Evolutionary conservation across 768 basidiomycete species (phyloP).

Genomic region (Collybia nuda): DNA sequence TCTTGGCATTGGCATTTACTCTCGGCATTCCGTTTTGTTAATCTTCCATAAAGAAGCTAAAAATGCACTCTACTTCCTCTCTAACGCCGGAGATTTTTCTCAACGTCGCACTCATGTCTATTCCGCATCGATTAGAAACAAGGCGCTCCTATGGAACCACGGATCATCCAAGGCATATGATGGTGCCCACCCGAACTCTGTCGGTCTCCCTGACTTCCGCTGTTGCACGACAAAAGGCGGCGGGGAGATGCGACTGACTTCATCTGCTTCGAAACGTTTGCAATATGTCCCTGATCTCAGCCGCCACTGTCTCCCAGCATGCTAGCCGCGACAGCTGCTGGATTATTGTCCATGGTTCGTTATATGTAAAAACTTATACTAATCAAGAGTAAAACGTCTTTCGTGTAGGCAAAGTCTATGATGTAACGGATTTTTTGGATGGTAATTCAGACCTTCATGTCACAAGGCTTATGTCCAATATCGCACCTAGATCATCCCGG

Average conservation of each 20-base stretch:
- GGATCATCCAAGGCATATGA: not conserved
- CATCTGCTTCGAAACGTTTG: not conserved
- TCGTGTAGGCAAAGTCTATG: slow-evolving; percentile 62
- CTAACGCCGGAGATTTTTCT: slow-evolving; percentile 3
- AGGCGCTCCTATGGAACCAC: slow-evolving; percentile 4
- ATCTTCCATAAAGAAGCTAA: not conserved
- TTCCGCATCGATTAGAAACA: not conserved
- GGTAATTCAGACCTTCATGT: slow-evolving; percentile 32
- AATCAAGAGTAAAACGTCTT: slow-evolving; percentile 2
- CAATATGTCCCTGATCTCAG: slow-evolving; percentile 4
- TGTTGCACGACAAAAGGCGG: slow-evolving; percentile 1
- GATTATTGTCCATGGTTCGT: slow-evolving; percentile 79
- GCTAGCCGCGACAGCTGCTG: slow-evolving; percentile 62
- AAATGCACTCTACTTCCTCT: not conserved
- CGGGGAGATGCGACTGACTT: not conserved
- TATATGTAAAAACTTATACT: not conserved
- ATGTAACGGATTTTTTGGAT: slow-evolving; percentile 73
- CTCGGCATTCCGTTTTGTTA: slow-evolving; percentile 6
- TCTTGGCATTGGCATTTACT: not conserved
- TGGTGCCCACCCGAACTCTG: not conserved
- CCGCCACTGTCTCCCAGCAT: slow-evolving; percentile 42
- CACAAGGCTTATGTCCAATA: slow-evolving; percentile 6
- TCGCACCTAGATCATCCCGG: slow-evolving; percentile 62
- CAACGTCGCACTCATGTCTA: not conserved
- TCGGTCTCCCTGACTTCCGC: slow-evolving; percentile 7